phyloP scores from a whole-genome alignment of 139 green algal genomes.

The Chlorella sp. region DNA sequence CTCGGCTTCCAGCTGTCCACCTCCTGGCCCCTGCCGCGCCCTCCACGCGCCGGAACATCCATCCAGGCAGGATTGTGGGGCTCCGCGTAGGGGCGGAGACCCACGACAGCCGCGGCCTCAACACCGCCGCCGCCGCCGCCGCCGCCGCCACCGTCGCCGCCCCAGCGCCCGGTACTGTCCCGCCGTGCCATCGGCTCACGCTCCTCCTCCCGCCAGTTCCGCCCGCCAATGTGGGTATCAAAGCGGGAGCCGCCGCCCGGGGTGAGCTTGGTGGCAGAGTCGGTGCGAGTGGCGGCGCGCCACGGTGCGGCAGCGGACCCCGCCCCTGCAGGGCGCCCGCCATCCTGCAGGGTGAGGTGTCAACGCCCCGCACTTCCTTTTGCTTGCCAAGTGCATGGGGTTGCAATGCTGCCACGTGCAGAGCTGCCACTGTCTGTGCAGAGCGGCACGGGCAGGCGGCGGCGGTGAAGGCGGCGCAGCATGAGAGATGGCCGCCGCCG shows the following conservation, averaged over 20 bases:
- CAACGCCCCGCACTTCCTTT: too few relatives aligned
- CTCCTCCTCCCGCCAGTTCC: conserved; percentile 37
- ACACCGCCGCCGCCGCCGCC: too few relatives aligned
- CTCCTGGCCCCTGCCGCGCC: conserved; percentile 1
- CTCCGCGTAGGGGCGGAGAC: background rate
- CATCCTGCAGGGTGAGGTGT: conserved; percentile 29
- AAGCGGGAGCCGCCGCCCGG: conserved; percentile 15
- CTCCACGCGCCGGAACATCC: background rate
- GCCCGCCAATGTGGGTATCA: conserved; percentile 23
- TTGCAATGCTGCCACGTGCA: too few relatives aligned
- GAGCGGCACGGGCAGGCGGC: background rate
- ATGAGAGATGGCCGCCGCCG: background rate
- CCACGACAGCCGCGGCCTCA: background rate
- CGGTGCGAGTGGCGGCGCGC: background rate
- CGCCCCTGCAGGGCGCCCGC: background rate
- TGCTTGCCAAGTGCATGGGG: too few relatives aligned
- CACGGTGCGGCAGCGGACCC: background rate
- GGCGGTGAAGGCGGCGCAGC: background rate
- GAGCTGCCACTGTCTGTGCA: too few relatives aligned
- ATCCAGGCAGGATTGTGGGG: conserved; percentile 30
- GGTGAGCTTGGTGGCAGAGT: background rate
- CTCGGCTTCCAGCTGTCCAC: conserved; percentile 38
- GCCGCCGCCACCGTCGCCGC: background rate
- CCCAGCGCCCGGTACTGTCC: conserved; percentile 7
- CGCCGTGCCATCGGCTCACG: conserved; percentile 11